Base-by-base conservation (phyloP, 495 filamentous ascomycete species). In the Tuber brumale region DNA sequence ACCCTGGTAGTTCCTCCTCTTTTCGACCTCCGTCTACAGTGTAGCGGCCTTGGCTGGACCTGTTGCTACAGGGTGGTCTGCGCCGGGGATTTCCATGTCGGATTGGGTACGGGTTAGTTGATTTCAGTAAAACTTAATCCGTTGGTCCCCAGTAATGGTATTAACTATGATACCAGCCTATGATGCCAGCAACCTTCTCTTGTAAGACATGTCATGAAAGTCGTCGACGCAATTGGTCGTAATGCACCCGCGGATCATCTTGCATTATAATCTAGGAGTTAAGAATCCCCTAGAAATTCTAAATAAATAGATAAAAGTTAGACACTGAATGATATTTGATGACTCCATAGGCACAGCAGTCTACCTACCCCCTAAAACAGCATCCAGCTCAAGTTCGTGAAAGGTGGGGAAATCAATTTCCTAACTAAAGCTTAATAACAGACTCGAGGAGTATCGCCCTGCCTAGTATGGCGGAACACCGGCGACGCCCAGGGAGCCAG, bases 51-150 rank as follows among this genome's bases (percentile, higher is more conserved):
- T 86, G 66, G 89, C 88, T 4, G 81, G 82, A 9, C 89, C 88
- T 16, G 87, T 89, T 48, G 88, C 88, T 77, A 85, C 83, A 2
- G 87, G 87, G 79, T 87, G 78, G 74, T 88, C 78, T 14, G 87
- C 82, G 76, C 89, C 87, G 41, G 85, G 78, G 51, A 78, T 76
- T 48, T 70, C 70, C 73, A 70, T 69, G 35, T 8, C 27, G 70
- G 21, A 45, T 75, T 27, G 46, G 7, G 39, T 42, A 61, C 8
- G 21, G 57, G 39, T 27, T 44, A 18, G 12, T 31, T 27, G n/a
- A 27, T 43, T 10, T 16, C 9, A 42, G 9, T 42, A 42, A 42
- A 41, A 7, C 41, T 42, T 42, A 6, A 10, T 7, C 41, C 4
- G 37, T 39, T 2, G 37, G 37, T 39, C 37, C 37, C 37, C 37